Base-by-base conservation (phyloP, 495 filamentous ascomycete genomes). In the Aspergillus nanangensis region DNA sequence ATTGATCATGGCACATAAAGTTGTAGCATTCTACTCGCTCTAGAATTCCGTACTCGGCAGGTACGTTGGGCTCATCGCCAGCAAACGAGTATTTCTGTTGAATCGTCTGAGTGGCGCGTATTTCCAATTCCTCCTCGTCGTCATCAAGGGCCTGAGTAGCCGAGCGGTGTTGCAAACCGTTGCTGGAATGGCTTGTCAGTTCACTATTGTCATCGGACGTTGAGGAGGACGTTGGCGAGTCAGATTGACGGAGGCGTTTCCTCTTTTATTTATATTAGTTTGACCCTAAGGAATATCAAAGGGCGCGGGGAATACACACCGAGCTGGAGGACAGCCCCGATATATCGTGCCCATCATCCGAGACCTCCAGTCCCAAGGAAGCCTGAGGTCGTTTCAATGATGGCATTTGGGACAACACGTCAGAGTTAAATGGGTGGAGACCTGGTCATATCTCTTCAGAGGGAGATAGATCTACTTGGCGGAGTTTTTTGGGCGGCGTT, bases 1-100 rank as follows among this genome's bases (percentile, higher is more conserved):
- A 80, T 47, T 81, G 82, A 14, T 75, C 67, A 57, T 99, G 93
- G 57, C 92, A 96, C 93, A 97, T 95, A 61, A 95, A 95, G 58
- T 95, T 96, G 47, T 83, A 80, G 62, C 88, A 94, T 39, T 79
- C 84, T 25, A 96, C 83, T 42, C 80, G 79, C 65, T 93, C 82
- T 24, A 96, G 80, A 38, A 95, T 87, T 5, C 84, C 87, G 60
- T 85, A 82, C n/a, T 95, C 87, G 3, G 89, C 84, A 8, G 88
- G 75, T 3, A 77, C 69, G 52, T 94, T 95, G 8, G 84, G 74
- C 38, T 81, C 78, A 71, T 69, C 48, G 62, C 60, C 48, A 55
- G 67, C 2, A 66, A 77, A 63, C 7, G 66, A 62, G 15, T 78
- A 78, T 57, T 82, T 81, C 27, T 72, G 62, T n/a, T 74, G 70